Percentiles rank a stretch among this genome's conserved stretches.
Evolutionary conservation across 2,329 filamentous ascomycete genomes (phyloP).

Genomic region (Fusarium torreyae): DNA sequence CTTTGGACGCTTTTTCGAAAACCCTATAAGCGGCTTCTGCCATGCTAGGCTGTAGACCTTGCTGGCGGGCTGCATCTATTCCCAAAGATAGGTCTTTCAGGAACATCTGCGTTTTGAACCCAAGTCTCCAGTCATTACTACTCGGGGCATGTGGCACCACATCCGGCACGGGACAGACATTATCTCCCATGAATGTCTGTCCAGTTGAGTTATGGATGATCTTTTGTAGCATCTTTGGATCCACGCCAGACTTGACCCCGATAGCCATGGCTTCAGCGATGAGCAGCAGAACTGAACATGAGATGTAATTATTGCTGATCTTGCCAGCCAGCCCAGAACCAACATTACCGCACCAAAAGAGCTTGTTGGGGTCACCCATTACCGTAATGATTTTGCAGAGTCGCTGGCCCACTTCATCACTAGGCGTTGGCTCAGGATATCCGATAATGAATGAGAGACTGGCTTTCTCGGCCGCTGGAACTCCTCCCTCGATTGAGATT

Average conservation of each 20-base stretch:
- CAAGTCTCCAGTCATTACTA: slow-evolving; percentile 23
- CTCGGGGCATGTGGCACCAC: slow-evolving; percentile 22
- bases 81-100: too few relatives aligned
- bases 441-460: too few relatives aligned
- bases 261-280: slow-evolving; percentile 25
- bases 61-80: too few relatives aligned
- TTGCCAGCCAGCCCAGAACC: slow-evolving; percentile 21
- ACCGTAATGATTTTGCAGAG: too few relatives aligned
- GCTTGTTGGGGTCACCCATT: not conserved
- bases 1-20: too few relatives aligned
- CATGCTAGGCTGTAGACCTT: too few relatives aligned
- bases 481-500: too few relatives aligned
- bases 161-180: slow-evolving; percentile 16
- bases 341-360: slow-evolving; percentile 18
- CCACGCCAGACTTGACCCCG: slow-evolving; percentile 17
- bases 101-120: slow-evolving; percentile 15
- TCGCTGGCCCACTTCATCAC: too few relatives aligned
- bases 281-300: slow-evolving; percentile 6
- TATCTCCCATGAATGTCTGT: slow-evolving; percentile 22
- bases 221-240: slow-evolving; percentile 14
- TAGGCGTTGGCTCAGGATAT: too few relatives aligned
- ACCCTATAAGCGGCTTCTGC: too few relatives aligned
- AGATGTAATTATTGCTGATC: slow-evolving; percentile 30
- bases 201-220: slow-evolving; percentile 31
- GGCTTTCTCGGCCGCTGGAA: too few relatives aligned